Evolutionary conservation across 2,329 filamentous ascomycete genomes (phyloP).

Genomic region (Talaromyces amestolkiae): DNA sequence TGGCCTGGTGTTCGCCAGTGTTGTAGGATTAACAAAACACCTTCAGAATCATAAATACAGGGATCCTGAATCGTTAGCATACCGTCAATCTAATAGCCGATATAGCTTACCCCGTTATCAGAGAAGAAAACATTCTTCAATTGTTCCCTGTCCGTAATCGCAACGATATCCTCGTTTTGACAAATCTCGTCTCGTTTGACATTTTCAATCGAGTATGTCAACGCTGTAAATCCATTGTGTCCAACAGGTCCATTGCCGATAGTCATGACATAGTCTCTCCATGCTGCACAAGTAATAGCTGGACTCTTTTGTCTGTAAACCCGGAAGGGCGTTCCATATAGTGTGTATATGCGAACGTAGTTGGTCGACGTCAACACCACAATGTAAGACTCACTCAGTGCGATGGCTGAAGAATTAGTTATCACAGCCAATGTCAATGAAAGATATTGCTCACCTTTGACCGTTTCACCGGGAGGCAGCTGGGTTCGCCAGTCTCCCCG

Average conservation of each 20-base stretch:
- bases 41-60: constrained; percentile 91
- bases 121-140: constrained; percentile 88
- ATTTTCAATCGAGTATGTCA: constrained; percentile 92
- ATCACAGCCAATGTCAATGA: neutral
- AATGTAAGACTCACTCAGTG: constrained; percentile 85
- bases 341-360: constrained; percentile 88
- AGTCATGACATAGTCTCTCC: constrained; percentile 93
- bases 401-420: constrained; percentile 61
- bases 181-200: constrained; percentile 90
- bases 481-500: constrained; percentile 85
- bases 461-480: constrained; percentile 80
- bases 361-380: constrained; percentile 82
- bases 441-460: constrained; percentile 51
- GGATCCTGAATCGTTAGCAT: constrained; percentile 63
- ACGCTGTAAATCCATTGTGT: constrained; percentile 70
- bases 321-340: constrained; percentile 85
- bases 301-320: constrained; percentile 93
- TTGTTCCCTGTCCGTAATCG: constrained; percentile 70
- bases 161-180: constrained; percentile 89
- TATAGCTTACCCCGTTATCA: constrained; percentile 68
- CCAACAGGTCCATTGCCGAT: constrained; percentile 87
- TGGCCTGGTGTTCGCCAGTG: constrained; percentile 87
- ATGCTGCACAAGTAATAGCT: constrained; percentile 88
- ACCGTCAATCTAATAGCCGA: neutral
- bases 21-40: constrained; percentile 79